Conservation (phyloP, 805 yeast genomes). For the Naumovozyma castellii region DNA sequence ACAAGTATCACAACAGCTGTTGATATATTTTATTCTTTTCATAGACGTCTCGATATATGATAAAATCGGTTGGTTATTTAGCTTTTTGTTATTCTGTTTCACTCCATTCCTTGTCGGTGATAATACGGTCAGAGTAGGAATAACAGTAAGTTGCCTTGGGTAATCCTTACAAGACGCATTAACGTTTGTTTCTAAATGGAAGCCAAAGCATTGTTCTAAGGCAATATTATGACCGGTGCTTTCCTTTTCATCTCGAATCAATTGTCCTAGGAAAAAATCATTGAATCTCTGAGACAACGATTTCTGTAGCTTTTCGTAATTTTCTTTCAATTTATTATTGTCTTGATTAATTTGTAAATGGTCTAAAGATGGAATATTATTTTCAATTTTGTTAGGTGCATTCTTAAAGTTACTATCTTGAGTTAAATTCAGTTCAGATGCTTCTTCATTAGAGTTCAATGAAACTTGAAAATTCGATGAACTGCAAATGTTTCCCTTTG, state of each 20-base stretch:
- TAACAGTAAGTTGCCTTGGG: constrained; percentile 11
- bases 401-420: constrained; percentile 31
- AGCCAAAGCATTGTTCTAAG: constrained; percentile 27
- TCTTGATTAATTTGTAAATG: constrained; percentile 13
- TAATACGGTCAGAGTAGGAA: constrained; percentile 20
- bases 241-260: constrained; percentile 23
- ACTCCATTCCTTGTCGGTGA: constrained; percentile 23
- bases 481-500: constrained; percentile 68
- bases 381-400: constrained; percentile 2
- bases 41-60: constrained; percentile 55
- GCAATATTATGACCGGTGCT: constrained; percentile 16
- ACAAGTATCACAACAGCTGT: constrained; percentile 46
- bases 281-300: constrained; percentile 22
- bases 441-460: constrained; percentile 38
- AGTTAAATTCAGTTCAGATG: constrained; percentile 42
- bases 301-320: constrained; percentile 8
- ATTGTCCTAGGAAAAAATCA: constrained; percentile 15
- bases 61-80: constrained; percentile 34
- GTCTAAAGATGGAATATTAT: constrained; percentile 1
- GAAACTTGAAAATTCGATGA: constrained; percentile 68
- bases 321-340: neutral
- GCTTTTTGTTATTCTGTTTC: constrained; percentile 27
- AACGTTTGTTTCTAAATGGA: constrained; percentile 18
- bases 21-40: constrained; percentile 41
- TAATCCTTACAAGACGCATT: constrained; percentile 20